Conservation (phyloP, 2,329 filamentous ascomycete genomes). For the Colletotrichum salicis region DNA sequence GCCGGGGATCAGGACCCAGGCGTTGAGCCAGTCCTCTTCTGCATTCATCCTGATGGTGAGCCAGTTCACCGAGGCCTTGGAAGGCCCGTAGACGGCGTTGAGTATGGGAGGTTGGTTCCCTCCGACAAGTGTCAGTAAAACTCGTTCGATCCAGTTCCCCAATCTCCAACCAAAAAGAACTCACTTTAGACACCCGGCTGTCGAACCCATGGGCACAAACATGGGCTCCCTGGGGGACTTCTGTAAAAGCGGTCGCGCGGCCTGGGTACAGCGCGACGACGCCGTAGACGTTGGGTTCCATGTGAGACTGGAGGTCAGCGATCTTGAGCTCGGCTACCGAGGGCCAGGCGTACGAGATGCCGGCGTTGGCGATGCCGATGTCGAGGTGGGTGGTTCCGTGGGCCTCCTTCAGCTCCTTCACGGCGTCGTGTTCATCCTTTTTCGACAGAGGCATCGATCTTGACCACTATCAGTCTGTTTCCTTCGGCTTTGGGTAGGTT, state of each 20-base stretch:
- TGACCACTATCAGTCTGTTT: slow-evolving; percentile 49
- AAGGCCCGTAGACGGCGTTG: slow-evolving; percentile 20
- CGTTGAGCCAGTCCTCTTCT: slow-evolving; percentile 23
- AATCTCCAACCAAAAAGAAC: no score
- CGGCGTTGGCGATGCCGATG: slow-evolving; percentile 64
- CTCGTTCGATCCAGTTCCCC: no score
- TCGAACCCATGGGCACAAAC: not conserved
- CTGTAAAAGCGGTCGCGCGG: slow-evolving; percentile 41
- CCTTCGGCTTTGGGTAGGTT: slow-evolving; percentile 48
- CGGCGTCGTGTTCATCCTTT: slow-evolving; percentile 46
- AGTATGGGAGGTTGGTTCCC: slow-evolving; percentile 2
- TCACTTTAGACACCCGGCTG: not conserved
- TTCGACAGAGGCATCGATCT: slow-evolving; percentile 50
- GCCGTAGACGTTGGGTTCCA: slow-evolving; percentile 50
- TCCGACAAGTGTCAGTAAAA: not conserved
- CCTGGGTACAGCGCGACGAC: slow-evolving; percentile 37
- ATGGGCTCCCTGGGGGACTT: slow-evolving; percentile 5
- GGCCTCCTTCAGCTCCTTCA: slow-evolving; percentile 41
- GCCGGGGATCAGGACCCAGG: slow-evolving; percentile 7
- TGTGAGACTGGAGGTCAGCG: slow-evolving; percentile 49
- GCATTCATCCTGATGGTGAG: slow-evolving; percentile 16
- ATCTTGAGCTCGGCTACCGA: slow-evolving; percentile 46
- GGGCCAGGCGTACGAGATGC: slow-evolving; percentile 47
- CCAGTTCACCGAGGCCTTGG: slow-evolving; percentile 12
- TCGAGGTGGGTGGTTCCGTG: slow-evolving; percentile 56